These are phyloP conservation scores for Pecoramyces ruminantium DNA, from an alignment of 192 early-diverging fungal genomes.

Conservation along the genomic window DNA sequence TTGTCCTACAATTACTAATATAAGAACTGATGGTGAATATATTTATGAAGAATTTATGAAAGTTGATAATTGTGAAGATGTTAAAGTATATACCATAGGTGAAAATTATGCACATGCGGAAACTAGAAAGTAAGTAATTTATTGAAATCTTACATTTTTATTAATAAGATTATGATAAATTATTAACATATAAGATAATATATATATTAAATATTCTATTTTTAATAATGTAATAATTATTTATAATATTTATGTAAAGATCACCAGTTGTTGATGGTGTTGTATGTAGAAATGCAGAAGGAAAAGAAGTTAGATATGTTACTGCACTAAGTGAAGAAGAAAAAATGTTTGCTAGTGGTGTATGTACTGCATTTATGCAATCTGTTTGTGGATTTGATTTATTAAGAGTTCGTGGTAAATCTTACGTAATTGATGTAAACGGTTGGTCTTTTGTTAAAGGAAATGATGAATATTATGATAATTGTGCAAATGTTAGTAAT, in stretches of 20 bases:
- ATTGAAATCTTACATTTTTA: too few species aligned
- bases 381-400: conserved; percentile 92
- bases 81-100: conserved; percentile 94
- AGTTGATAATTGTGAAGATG: conserved; percentile 88
- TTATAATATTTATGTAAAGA: too few species aligned
- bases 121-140: conserved; percentile 77
- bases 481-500: conserved; percentile 32
- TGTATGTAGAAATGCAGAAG: conserved; percentile 86
- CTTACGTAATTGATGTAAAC: conserved; percentile 94
- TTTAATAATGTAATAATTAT: too few species aligned
- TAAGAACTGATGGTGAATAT: conserved; percentile 53
- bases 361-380: conserved; percentile 75
- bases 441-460: conserved; percentile 99
- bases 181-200: too few species aligned
- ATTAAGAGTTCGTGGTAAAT: conserved; percentile 57
- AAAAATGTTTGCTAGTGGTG: conserved; percentile 50
- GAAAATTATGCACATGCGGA: conserved; percentile 81
- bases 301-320: conserved; percentile 90
- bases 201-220: too few species aligned
- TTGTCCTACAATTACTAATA: conserved; percentile 32
- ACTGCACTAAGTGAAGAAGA: conserved; percentile 65
- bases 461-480: conserved; percentile 79
- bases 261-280: conserved; percentile 90
- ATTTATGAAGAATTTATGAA: conserved; percentile 92
- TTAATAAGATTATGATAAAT: too few species aligned